Conservation (phyloP, 306 rosid species). For the Medicago arabica region DNA sequence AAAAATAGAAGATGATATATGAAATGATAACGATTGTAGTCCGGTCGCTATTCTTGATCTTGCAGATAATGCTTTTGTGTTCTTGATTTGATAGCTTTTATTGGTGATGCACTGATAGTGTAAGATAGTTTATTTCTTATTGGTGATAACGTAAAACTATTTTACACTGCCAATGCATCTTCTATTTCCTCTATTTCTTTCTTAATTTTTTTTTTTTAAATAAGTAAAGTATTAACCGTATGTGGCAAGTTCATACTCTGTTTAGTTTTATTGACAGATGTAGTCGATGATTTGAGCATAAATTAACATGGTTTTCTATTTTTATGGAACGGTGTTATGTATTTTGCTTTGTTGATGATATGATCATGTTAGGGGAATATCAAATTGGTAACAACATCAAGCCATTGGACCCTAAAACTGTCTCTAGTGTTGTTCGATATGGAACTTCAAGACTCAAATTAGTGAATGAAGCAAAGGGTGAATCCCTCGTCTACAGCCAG, state of each 20-base stretch:
- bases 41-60: not conserved
- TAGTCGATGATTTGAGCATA: not conserved
- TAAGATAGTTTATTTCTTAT: too few relatives aligned
- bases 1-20: too few relatives aligned
- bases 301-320: slow-evolving; percentile 3
- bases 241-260: not conserved
- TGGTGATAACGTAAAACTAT: too few relatives aligned
- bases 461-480: slow-evolving; percentile 62
- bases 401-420: slow-evolving; percentile 72
- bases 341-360: slow-evolving; percentile 22
- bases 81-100: not conserved
- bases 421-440: slow-evolving; percentile 63
- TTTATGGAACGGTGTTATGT: not conserved
- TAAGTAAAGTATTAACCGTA: not conserved
- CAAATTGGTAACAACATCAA: slow-evolving; percentile 74
- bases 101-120: too few relatives aligned
- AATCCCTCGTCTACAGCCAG: slow-evolving; percentile 72
- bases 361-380: slow-evolving; percentile 62
- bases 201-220: too few relatives aligned
- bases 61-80: not conserved
- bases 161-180: too few relatives aligned
- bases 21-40: too few relatives aligned
- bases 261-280: not conserved
- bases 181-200: too few relatives aligned
- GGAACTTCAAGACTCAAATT: slow-evolving; percentile 55